phyloP scores from a whole-genome alignment of 139 green algal species.

The Chlamydomonas schloesseri region DNA sequence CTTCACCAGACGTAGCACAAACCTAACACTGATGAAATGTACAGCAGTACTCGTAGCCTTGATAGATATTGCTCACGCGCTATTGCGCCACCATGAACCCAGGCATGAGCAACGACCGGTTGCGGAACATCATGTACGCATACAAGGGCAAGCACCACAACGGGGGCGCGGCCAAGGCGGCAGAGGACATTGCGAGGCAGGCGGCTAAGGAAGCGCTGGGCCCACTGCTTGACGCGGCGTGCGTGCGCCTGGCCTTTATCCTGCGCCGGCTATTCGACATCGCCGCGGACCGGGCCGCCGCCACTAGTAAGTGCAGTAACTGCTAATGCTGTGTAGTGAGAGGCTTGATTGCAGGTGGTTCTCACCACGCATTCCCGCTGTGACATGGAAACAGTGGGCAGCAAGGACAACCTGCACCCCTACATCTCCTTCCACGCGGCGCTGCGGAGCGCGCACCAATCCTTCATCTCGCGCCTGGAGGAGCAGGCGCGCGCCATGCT shows the following conservation, averaged over 20 bases:
- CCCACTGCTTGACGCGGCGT: constrained; percentile 87
- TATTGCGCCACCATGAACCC: background rate
- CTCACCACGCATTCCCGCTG: too few relatives aligned
- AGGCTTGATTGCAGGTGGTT: background rate
- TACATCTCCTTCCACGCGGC: constrained; percentile 85
- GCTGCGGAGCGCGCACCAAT: constrained; percentile 77
- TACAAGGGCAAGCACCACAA: constrained; percentile 72
- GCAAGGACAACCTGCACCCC: constrained; percentile 71
- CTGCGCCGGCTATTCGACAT: constrained; percentile 81
- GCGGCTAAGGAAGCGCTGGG: constrained; percentile 77
- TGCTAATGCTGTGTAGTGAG: too few relatives aligned
- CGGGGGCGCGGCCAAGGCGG: constrained; percentile 66
- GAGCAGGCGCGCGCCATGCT: constrained; percentile 72
- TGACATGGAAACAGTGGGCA: too few relatives aligned
- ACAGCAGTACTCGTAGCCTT: too few relatives aligned
- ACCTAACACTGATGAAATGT: too few relatives aligned
- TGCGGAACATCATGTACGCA: constrained; percentile 93
- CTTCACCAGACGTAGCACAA: too few relatives aligned
- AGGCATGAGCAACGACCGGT: constrained; percentile 77
- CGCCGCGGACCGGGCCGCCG: constrained; percentile 65
- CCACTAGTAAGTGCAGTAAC: background rate
- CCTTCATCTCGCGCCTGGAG: constrained; percentile 79
- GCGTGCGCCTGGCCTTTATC: constrained; percentile 78
- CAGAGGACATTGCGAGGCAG: constrained; percentile 85
- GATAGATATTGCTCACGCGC: background rate